Conservation (phyloP, 1,139 yeast species). For the Protomyces lactucae-debilis region DNA sequence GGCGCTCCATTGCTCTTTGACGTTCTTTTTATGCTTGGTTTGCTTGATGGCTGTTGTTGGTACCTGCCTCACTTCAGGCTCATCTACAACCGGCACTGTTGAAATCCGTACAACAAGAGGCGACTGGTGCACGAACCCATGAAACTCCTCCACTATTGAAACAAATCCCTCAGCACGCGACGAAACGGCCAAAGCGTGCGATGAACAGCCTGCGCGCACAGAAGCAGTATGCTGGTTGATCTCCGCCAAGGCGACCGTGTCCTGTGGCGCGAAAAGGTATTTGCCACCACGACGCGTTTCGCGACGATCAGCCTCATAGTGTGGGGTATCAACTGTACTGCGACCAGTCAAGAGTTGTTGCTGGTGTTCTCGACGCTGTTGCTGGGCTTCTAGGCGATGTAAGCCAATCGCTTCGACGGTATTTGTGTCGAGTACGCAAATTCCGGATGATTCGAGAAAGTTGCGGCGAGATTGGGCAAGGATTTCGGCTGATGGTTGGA, state of each 20-base stretch:
- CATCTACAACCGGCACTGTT: conserved; percentile 7
- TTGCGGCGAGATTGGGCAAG: conserved; percentile 17
- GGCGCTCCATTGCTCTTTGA: conserved; percentile 2
- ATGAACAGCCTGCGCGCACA: neutral
- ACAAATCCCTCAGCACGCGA: conserved; percentile 1
- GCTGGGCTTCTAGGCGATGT: neutral
- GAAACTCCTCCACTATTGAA: conserved; percentile 5
- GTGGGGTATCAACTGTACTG: neutral
- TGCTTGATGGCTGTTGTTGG: neutral
- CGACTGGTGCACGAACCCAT: conserved; percentile 15
- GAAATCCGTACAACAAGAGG: conserved; percentile 19
- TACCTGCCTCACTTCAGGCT: neutral
- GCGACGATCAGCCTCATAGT: neutral
- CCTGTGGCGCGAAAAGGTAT: neutral
- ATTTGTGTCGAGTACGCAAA: neutral
- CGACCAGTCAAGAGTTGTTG: neutral
- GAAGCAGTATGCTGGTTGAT: neutral
- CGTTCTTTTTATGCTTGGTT: neutral
- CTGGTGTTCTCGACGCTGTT: neutral
- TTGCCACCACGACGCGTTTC: neutral
- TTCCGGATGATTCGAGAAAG: conserved; percentile 4
- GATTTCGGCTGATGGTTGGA: conserved; percentile 3
- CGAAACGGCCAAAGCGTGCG: conserved; percentile 11
- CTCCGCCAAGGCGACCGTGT: neutral
- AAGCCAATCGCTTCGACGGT: neutral